Conservation (phyloP, 805 yeast genomes). For the Monosporozyma solicola region DNA sequence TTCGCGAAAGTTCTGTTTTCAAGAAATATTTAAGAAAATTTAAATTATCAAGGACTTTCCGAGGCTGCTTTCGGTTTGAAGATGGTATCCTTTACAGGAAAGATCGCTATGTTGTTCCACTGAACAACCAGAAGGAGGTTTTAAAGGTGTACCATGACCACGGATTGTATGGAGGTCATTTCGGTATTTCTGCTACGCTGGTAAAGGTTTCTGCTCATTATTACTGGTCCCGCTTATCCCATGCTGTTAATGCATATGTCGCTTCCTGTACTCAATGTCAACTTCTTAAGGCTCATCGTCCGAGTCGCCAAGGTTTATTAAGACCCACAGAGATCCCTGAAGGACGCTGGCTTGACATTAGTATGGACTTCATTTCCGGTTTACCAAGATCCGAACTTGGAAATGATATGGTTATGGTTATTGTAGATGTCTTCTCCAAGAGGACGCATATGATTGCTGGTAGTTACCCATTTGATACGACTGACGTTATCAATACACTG, state of each 20-base stretch:
- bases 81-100: neutral
- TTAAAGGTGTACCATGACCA: slow-evolving; percentile 4
- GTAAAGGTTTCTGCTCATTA: slow-evolving; percentile 3
- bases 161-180: slow-evolving; percentile 8
- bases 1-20: no score
- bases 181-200: slow-evolving; percentile 5
- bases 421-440: slow-evolving; percentile 12
- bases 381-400: slow-evolving; percentile 4
- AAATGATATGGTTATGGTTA: slow-evolving; percentile 9
- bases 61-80: neutral
- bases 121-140: neutral
- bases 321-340: slow-evolving; percentile 8
- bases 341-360: slow-evolving; percentile 13
- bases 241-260: slow-evolving; percentile 1
- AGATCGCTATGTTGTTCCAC: neutral
- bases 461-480: slow-evolving; percentile 6
- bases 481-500: slow-evolving; percentile 8
- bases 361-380: slow-evolving; percentile 6
- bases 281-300: slow-evolving; percentile 3
- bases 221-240: slow-evolving; percentile 5
- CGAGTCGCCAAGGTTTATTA: slow-evolving; percentile 5
- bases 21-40: no score
- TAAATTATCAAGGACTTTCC: neutral
- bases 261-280: slow-evolving; percentile 7
- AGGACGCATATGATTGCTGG: slow-evolving; percentile 10